phyloP scores from a whole-genome alignment of 2,329 filamentous ascomycete species.

The Cladosporium halotolerans region DNA sequence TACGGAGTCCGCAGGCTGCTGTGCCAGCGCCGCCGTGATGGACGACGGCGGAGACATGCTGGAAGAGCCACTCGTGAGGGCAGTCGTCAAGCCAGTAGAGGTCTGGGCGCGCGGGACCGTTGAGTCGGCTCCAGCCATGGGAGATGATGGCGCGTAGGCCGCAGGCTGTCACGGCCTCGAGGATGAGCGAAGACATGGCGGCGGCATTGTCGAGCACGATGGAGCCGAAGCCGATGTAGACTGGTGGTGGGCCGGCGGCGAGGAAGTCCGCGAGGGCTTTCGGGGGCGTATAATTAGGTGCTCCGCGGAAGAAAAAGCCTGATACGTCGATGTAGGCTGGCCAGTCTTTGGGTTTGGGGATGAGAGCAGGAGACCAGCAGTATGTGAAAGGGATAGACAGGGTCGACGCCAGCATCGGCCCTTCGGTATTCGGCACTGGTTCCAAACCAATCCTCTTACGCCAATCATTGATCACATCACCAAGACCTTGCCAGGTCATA shows the following conservation, averaged over 20 bases:
- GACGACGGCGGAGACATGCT: slow-evolving; percentile 46
- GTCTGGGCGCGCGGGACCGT: slow-evolving; percentile 23
- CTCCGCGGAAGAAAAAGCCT: slow-evolving; percentile 66
- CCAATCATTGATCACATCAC: slow-evolving; percentile 71
- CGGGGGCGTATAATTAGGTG: slow-evolving; percentile 56
- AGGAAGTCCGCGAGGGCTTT: slow-evolving; percentile 60
- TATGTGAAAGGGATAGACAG: slow-evolving; percentile 72
- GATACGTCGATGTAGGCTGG: slow-evolving; percentile 60
- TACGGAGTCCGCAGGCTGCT: slow-evolving; percentile 46
- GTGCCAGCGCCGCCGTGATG: slow-evolving; percentile 55
- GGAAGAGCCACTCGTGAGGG: slow-evolving; percentile 53
- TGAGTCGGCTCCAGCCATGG: slow-evolving; percentile 44
- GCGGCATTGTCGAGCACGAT: slow-evolving; percentile 72
- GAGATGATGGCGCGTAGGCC: slow-evolving; percentile 48
- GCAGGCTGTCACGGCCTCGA: slow-evolving; percentile 54
- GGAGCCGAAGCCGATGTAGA: slow-evolving; percentile 76
- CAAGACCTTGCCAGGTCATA: slow-evolving; percentile 59
- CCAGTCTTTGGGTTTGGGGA: slow-evolving; percentile 17
- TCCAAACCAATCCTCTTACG: slow-evolving; percentile 64
- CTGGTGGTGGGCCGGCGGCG: slow-evolving; percentile 58
- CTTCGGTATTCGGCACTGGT: slow-evolving; percentile 70
- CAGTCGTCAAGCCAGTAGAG: slow-evolving; percentile 47
- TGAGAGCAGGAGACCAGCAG: slow-evolving; percentile 37
- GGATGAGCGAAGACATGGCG: slow-evolving; percentile 60
- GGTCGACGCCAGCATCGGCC: slow-evolving; percentile 64